Evolutionary conservation across 106 monocot species (phyloP).

Genomic region (Alisma plantagoaquatica): DNA sequence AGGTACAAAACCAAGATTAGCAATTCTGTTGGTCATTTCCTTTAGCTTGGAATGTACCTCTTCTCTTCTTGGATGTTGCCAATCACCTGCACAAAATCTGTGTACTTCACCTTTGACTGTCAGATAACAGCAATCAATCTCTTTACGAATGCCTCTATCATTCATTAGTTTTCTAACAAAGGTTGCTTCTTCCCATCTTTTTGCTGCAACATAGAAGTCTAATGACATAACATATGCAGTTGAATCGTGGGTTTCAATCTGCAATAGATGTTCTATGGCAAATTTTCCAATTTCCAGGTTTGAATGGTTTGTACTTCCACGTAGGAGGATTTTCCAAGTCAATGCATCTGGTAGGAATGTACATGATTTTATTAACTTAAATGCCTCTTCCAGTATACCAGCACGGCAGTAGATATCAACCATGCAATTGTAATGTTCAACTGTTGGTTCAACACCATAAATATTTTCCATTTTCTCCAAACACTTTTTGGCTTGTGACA

Average conservation of each 20-base stretch:
- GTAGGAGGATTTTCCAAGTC: constrained; percentile 20
- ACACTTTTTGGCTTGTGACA: constrained; percentile 12
- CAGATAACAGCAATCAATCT: constrained; percentile 30
- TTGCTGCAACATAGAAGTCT: constrained; percentile 18
- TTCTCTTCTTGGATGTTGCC: constrained; percentile 11
- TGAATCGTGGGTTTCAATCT: constrained; percentile 9
- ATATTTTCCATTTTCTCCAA: constrained; percentile 17
- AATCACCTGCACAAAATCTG: constrained; percentile 24
- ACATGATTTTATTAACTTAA: constrained; percentile 18
- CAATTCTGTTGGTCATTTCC: constrained; percentile 7
- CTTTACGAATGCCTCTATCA: constrained; percentile 22
- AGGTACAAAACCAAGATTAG: neutral
- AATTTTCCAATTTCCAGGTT: constrained; percentile 16
- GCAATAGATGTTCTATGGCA: constrained; percentile 19
- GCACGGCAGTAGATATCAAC: constrained; percentile 33
- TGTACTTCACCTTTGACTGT: constrained; percentile 24
- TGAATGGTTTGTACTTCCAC: constrained; percentile 2
- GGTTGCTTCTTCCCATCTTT: constrained; percentile 18
- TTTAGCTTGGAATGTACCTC: constrained; percentile 21
- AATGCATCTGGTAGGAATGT: constrained; percentile 20
- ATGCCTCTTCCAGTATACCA: constrained; percentile 17
- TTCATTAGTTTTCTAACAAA: constrained; percentile 22
- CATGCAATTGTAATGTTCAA: constrained; percentile 24
- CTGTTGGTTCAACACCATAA: constrained; percentile 16
- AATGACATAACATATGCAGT: constrained; percentile 19